A percentile compares a stretch with the other conserved stretches of the same genome.
Evolutionary conservation across 164 flowering plant species (phyloP).

Genomic region (Protea cynaroides): DNA sequence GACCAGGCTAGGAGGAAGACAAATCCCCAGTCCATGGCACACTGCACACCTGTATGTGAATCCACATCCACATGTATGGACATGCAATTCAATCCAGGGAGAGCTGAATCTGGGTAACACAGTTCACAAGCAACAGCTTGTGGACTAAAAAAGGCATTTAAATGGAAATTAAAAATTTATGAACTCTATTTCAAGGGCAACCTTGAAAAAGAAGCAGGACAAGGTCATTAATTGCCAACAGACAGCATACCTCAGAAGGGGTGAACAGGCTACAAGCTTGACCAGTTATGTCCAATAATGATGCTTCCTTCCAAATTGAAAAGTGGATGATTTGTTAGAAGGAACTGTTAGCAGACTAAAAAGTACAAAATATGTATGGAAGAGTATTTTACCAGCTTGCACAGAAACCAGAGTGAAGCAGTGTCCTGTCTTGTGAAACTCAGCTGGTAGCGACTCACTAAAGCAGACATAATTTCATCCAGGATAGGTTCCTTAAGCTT

Average conservation of each 20-base stretch:
- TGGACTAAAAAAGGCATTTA: too few relatives aligned
- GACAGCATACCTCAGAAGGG: constrained; percentile 56
- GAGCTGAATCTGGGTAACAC: too few relatives aligned
- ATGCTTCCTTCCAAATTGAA: constrained; percentile 63
- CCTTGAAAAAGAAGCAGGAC: neutral
- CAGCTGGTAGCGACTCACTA: constrained; percentile 47
- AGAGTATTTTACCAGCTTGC: constrained; percentile 67
- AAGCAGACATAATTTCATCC: constrained; percentile 52
- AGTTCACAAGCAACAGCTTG: too few relatives aligned
- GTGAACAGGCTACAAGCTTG: constrained; percentile 85
- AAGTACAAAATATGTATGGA: neutral
- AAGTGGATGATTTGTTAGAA: constrained; percentile 1
- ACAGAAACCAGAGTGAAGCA: constrained; percentile 81
- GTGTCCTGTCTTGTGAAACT: constrained; percentile 63
- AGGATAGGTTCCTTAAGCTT: constrained; percentile 76
- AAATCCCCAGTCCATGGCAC: too few relatives aligned
- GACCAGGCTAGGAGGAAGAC: too few relatives aligned
- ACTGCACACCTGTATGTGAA: too few relatives aligned
- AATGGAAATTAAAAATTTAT: neutral
- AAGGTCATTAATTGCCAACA: neutral
- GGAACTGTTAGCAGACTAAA: neutral
- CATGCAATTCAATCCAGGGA: too few relatives aligned
- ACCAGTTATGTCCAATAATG: constrained; percentile 63
- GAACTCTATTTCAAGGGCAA: neutral
- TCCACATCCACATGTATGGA: too few relatives aligned